Evolutionary conservation across 192 early-diverging fungal genomes (phyloP).

Genomic region (Obelidium mucronatum): DNA sequence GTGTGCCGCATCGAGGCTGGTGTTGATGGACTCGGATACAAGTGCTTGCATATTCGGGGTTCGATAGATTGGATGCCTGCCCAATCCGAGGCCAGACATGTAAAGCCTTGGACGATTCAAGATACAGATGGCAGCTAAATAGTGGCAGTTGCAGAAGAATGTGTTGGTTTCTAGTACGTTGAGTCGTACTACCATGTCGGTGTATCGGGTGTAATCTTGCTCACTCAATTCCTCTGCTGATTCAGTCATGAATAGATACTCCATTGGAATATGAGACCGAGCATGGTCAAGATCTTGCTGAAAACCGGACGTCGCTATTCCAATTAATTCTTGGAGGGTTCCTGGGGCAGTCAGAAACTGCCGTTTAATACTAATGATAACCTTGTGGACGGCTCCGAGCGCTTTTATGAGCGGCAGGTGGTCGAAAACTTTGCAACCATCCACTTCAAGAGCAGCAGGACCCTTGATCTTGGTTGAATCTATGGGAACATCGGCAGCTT

Average conservation of each 20-base stretch:
- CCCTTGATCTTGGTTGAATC: background rate
- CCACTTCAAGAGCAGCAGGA: background rate
- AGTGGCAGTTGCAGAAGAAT: background rate
- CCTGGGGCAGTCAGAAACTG: background rate
- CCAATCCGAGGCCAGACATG: background rate
- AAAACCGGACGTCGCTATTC: background rate
- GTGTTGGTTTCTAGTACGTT: too few species aligned
- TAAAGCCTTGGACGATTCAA: conserved; percentile 8
- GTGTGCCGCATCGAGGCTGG: background rate
- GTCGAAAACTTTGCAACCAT: background rate
- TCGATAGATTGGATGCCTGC: background rate
- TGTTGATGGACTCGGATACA: background rate
- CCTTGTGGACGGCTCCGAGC: background rate
- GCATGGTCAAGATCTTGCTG: background rate
- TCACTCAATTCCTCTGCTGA: background rate
- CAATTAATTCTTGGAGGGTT: background rate
- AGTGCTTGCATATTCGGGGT: background rate
- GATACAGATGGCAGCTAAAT: background rate
- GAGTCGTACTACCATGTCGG: background rate
- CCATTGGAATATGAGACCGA: background rate
- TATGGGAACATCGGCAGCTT: background rate
- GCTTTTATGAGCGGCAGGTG: too few species aligned
- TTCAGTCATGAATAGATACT: background rate
- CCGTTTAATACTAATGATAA: background rate
- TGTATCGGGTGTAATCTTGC: background rate